Base-by-base conservation (phyloP, 2,329 filamentous ascomycete species). In the Parastagonospora avenae region DNA sequence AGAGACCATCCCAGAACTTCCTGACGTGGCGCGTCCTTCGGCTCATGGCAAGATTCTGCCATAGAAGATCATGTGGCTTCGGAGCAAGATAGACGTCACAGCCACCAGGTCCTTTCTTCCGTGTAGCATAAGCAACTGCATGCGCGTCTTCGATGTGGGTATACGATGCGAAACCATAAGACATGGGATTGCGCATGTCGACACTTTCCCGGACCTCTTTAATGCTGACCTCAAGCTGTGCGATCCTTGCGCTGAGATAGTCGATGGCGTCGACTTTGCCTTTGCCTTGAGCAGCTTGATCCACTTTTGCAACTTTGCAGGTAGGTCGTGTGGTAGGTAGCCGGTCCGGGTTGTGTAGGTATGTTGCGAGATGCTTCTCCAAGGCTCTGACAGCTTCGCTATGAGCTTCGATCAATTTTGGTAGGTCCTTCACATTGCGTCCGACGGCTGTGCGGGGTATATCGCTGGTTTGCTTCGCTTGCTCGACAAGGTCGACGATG, bases 91-190 rank as follows among this genome's bases (percentile, higher is more conserved):
- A 81, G 46, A 97, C 85, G 1, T 84, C 88, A 1, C 91, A 86
- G 2, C 91, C 90, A 27, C 88, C 80, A 0, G 90, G 91, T 56
- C 88, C 89, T 77, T 93, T 94, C 44, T 87, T 90, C 47, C 88
- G 87, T 29, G 89, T 83, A 6, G 87, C 84, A 73, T 90, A 94
- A 9, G 92, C 94, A 9, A 69, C 91, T 15, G 85, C 84, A 67
- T 99, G 94, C 0, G 94, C 91, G 66, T 96, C 90, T 54, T 86
- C 82, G 48, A 97, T 96, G 46, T 88, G 88, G 16, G 92, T 85
- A 75, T 93, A 97, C 62, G 91, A 96, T 10, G 92, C 92, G 68
- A 99, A 97, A 0, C 94, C 94, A 68, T 92, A 99, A 0, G 91
- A 83, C 82, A 95, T 88, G 11, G 92, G 87, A 68, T 92, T 91